phyloP scores from a whole-genome alignment of 495 filamentous ascomycete species.

The Penicillium subrubescens region DNA sequence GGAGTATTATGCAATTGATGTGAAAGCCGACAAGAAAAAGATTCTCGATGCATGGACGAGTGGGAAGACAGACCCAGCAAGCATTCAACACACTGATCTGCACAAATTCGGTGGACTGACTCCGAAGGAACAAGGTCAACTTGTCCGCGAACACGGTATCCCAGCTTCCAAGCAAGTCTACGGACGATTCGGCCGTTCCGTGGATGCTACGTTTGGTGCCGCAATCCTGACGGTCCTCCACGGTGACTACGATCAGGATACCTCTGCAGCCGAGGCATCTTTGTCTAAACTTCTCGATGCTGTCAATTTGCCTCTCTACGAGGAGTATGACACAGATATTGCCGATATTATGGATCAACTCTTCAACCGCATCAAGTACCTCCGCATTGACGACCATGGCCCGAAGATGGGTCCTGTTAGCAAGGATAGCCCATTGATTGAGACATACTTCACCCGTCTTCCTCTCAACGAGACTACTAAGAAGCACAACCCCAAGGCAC shows the following conservation, averaged over 20 bases:
- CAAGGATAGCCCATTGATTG: slow-evolving; percentile 77
- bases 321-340: slow-evolving; percentile 85
- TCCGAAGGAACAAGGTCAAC: slow-evolving; percentile 61
- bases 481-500: slow-evolving; percentile 71
- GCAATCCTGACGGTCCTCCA: slow-evolving; percentile 68
- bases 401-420: slow-evolving; percentile 84
- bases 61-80: slow-evolving; percentile 51
- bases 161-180: slow-evolving; percentile 70
- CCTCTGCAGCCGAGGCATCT: slow-evolving; percentile 49
- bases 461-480: slow-evolving; percentile 76
- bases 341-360: slow-evolving; percentile 84
- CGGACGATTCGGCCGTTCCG: slow-evolving; percentile 70
- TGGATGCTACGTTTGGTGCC: slow-evolving; percentile 69
- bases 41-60: slow-evolving; percentile 71
- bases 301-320: slow-evolving; percentile 83
- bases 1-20: slow-evolving; percentile 89
- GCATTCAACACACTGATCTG: slow-evolving; percentile 37
- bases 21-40: slow-evolving; percentile 68
- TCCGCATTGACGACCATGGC: slow-evolving; percentile 86
- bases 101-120: slow-evolving; percentile 51
- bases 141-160: slow-evolving; percentile 64
- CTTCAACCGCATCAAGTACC: slow-evolving; percentile 91
- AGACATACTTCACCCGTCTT: slow-evolving; percentile 93
- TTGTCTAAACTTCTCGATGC: slow-evolving; percentile 71
- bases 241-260: slow-evolving; percentile 63